Conservation (phyloP, 345 rosid species). For the Ceriops decandra region DNA sequence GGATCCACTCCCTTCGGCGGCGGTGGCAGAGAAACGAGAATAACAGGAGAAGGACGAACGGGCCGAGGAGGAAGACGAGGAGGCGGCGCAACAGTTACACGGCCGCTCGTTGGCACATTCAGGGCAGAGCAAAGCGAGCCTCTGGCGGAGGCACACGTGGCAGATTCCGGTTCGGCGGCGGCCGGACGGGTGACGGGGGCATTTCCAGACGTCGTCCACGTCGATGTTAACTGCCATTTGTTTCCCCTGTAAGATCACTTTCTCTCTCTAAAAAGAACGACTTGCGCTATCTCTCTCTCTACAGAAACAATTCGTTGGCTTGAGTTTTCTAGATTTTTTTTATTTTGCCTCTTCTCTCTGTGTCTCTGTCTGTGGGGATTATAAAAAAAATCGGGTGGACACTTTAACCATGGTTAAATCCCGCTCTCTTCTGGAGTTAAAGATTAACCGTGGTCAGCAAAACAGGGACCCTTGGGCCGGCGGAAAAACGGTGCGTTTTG, state of each 20-base stretch:
- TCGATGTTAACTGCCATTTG: constrained; percentile 37
- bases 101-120: constrained; percentile 74
- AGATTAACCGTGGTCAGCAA: background rate
- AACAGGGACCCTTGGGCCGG: background rate
- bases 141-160: constrained; percentile 73
- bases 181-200: constrained; percentile 62
- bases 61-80: constrained; percentile 36
- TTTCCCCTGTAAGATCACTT: background rate
- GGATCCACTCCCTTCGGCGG: constrained; percentile 28
- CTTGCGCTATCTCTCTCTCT: constrained; percentile 3
- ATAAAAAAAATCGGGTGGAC: background rate
- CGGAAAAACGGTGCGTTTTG: too few relatives aligned
- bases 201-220: constrained; percentile 72
- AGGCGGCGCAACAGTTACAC: constrained; percentile 51
- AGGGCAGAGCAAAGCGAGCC: constrained; percentile 75
- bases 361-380: background rate
- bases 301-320: background rate
- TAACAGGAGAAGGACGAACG: constrained; percentile 43
- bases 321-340: too few relatives aligned
- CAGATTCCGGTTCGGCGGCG: constrained; percentile 73
- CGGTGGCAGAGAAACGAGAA: constrained; percentile 32
- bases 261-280: background rate
- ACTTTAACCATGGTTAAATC: background rate
- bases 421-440: background rate
- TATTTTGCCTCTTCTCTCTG: background rate